These are phyloP conservation scores for Linnemannia hyalina DNA, from an alignment of 192 early-diverging fungal species.

Conservation along the genomic window DNA sequence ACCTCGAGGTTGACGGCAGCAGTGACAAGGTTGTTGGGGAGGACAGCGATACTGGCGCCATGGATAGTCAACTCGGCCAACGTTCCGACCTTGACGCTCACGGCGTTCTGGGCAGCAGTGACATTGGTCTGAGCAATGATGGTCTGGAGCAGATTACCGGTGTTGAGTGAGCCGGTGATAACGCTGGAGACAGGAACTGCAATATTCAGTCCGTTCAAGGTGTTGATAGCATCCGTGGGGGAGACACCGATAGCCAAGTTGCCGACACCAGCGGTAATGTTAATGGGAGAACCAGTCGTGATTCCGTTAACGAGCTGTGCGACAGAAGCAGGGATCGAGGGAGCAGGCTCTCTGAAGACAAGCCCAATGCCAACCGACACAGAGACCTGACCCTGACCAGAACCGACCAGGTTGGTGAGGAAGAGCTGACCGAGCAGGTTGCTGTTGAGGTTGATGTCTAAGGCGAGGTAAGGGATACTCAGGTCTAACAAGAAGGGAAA, in stretches of 20 bases:
- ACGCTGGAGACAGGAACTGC: conserved; percentile 7
- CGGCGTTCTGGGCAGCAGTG: conserved; percentile 9
- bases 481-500: conserved; percentile 25
- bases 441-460: conserved; percentile 32
- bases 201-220: conserved; percentile 17
- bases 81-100: conserved; percentile 16
- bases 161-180: conserved; percentile 20
- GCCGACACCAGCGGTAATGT: conserved; percentile 13
- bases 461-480: conserved; percentile 26
- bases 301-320: conserved; percentile 23
- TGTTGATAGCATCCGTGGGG: conserved; percentile 21
- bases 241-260: conserved; percentile 29
- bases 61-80: conserved; percentile 22
- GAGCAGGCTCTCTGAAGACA: conserved; percentile 26
- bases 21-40: conserved; percentile 20
- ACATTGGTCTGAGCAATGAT: conserved; percentile 22
- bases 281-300: conserved; percentile 11
- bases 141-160: conserved; percentile 13
- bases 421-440: conserved; percentile 18
- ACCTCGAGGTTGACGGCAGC: conserved; percentile 23
- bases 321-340: conserved; percentile 13
- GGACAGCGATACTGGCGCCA: conserved; percentile 17
- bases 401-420: conserved; percentile 17
- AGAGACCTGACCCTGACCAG: conserved; percentile 23
- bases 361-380: conserved; percentile 28